Conservation (phyloP, 805 yeast genomes). For the Kodamaea laetipori region DNA sequence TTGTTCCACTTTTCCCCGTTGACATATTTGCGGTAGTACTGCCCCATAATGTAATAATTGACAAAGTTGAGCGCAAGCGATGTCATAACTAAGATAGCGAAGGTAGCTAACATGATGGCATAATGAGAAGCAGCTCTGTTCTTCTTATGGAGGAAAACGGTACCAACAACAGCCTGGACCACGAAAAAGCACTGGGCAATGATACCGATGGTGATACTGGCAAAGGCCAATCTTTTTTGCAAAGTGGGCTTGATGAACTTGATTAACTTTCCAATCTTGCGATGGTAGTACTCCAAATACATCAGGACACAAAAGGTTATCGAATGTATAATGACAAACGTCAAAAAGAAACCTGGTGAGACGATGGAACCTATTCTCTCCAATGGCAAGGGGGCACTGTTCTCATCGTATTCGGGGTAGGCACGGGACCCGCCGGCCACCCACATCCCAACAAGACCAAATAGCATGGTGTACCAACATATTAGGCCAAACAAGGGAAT, state of each 20-base stretch:
- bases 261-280: constrained; percentile 31
- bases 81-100: constrained; percentile 27
- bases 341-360: constrained; percentile 25
- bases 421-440: constrained; percentile 21
- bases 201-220: constrained; percentile 25
- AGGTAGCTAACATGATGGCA: constrained; percentile 26
- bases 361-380: constrained; percentile 29
- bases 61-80: constrained; percentile 29
- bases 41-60: constrained; percentile 33
- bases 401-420: constrained; percentile 26
- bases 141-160: constrained; percentile 20
- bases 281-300: constrained; percentile 30
- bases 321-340: constrained; percentile 25
- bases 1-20: constrained; percentile 33
- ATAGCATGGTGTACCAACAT: constrained; percentile 27
- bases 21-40: constrained; percentile 29
- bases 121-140: constrained; percentile 22
- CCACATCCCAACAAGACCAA: constrained; percentile 26
- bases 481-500: constrained; percentile 29
- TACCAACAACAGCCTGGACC: constrained; percentile 21
- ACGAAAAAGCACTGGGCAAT: constrained; percentile 26
- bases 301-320: constrained; percentile 25
- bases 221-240: constrained; percentile 27
- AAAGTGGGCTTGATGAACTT: constrained; percentile 28
- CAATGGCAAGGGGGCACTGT: constrained; percentile 25